Evolutionary conservation across 2,329 filamentous ascomycete genomes (phyloP), one percentile per base, ranked within the genome.

Genomic region (Phoma sp.): DNA sequence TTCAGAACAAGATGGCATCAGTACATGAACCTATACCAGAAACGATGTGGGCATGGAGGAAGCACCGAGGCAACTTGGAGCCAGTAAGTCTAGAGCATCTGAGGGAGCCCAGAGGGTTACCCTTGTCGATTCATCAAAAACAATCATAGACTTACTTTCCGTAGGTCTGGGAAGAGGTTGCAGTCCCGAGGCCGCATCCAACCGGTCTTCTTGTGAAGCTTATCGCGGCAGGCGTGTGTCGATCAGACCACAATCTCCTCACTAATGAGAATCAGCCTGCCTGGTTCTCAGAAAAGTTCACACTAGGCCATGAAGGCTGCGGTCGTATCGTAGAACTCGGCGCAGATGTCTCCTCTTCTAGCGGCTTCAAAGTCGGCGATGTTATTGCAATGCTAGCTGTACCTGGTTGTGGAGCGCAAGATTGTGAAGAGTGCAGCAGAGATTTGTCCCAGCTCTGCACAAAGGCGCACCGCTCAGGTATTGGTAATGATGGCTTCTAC

Each of bases 31-130:
- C 25, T 11, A 25, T 56, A 4, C 60, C 62, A 11, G 18, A 51
- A 11, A 61, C 47, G 14, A 65, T 65, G 62, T 53, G 47, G 29
- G 62, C 60, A 43, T 65, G 62, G 62, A 40, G 62, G 47, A 65
- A 65, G 39, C 62, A 65, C 35, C 33, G 52, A 38, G 60, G 62
- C 10, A 63, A 62, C 13, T 62, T 65, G 58, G 45, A 63, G 29
- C 54, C 60, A 8, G 62, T 65, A 23, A 50, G 55, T 55, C 27
- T 7, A 14, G 14, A 27, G 4, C 39, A 22, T 11, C n/a, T 3
- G 5, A 13, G 27, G 9, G 9, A 18, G n/a, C 8, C n/a, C 4
- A 29, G 18, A 18, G 18, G 18, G 18, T 18, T 18, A 18, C 18
- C 9, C 9, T 29, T 29, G 27, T 29, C 27, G 3, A 29, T 29